Conservation (phyloP, 78 protist species). For the Anaeramoeba ignava region DNA sequence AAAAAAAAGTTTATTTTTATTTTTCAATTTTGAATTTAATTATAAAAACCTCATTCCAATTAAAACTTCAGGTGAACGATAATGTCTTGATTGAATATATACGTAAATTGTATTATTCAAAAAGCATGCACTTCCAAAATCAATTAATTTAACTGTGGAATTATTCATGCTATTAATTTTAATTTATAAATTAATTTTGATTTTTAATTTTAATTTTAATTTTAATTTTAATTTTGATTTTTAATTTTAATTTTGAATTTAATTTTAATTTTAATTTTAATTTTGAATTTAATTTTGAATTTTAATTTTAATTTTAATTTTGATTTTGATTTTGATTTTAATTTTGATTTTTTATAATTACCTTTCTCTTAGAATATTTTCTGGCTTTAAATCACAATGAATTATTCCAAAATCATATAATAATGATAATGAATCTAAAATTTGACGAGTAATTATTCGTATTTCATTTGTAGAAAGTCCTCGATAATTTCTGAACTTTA, state of each 20-base stretch:
- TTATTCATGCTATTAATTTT: too few species aligned
- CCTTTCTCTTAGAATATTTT: neutral
- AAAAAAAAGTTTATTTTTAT: too few species aligned
- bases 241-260: too few species aligned
- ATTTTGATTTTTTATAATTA: neutral
- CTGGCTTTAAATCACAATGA: slow-evolving; percentile 2
- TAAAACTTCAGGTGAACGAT: neutral
- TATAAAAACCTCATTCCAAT: too few species aligned
- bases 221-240: too few species aligned
- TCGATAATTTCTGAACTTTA: neutral
- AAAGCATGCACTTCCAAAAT: neutral
- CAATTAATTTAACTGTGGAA: neutral
- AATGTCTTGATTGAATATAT: neutral
- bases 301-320: too few species aligned
- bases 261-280: too few species aligned
- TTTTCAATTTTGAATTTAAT: too few species aligned
- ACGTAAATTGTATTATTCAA: neutral
- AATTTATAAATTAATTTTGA: too few species aligned
- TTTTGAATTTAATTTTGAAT: too few species aligned
- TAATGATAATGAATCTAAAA: neutral
- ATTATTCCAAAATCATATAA: neutral
- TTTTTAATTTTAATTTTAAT: too few species aligned
- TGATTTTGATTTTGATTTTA: too few species aligned
- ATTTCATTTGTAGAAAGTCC: neutral
- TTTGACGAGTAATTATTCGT: neutral